These are phyloP conservation scores for Luzula sylvatica DNA, from an alignment of 176 grass and related monocot species.

Conservation along the genomic window DNA sequence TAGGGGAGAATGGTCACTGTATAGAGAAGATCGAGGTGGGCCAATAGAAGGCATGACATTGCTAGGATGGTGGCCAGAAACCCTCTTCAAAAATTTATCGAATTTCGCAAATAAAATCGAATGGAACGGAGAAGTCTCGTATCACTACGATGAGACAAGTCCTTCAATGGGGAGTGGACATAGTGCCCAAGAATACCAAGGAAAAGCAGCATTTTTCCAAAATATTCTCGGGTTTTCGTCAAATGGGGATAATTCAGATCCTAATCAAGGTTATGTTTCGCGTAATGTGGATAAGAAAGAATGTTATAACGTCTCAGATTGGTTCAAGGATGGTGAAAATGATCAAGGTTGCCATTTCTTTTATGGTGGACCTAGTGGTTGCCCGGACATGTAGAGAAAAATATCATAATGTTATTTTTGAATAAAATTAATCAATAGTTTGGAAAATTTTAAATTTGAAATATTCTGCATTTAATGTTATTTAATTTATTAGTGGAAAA, in stretches of 20 bases:
- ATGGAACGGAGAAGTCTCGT: background rate
- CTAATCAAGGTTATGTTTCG: too few species aligned
- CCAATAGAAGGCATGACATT: conserved; percentile 1
- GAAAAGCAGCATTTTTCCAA: background rate
- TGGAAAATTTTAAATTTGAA: too few species aligned
- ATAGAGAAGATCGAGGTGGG: conserved; percentile 1
- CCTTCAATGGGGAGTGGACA: background rate
- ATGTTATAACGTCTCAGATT: too few species aligned
- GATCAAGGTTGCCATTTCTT: too few species aligned
- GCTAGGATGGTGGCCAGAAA: background rate
- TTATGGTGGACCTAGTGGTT: too few species aligned
- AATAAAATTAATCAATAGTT: too few species aligned
- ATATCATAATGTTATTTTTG: too few species aligned
- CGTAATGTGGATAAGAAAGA: too few species aligned
- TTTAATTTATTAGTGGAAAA: too few species aligned
- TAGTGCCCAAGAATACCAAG: background rate
- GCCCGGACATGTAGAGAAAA: too few species aligned
- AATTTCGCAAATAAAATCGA: background rate
- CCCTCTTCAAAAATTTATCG: background rate
- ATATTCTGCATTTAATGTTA: too few species aligned
- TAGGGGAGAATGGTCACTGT: background rate
- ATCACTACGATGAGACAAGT: background rate
- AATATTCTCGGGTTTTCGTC: background rate
- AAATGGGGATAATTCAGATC: background rate
- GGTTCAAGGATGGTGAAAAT: too few species aligned